Conservation (phyloP, 495 filamentous ascomycete species). For the Hypoxylon intermedium region DNA sequence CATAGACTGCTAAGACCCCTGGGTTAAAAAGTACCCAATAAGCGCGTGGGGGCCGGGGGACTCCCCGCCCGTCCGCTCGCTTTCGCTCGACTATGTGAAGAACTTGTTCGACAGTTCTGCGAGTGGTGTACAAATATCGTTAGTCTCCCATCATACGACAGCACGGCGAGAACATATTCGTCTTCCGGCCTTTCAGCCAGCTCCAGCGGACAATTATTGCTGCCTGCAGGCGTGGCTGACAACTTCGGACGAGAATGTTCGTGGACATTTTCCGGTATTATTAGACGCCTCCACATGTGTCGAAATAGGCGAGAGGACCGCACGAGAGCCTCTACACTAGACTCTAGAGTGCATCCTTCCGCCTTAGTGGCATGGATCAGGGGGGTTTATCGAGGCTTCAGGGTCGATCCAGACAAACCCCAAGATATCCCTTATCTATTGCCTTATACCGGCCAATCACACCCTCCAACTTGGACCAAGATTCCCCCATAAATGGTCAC, state of each 20-base stretch:
- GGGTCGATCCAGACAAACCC: constrained; percentile 25
- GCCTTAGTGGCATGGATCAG: constrained; percentile 30
- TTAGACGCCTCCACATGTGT: constrained; percentile 21
- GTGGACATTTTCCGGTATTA: constrained; percentile 15
- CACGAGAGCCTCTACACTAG: constrained; percentile 28
- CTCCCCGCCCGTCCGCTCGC: constrained; percentile 7
- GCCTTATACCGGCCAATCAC: constrained; percentile 29
- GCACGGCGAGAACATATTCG: background rate
- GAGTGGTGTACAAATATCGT: no score
- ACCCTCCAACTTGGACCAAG: constrained; percentile 14
- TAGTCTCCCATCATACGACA: no score
- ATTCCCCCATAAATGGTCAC: constrained; percentile 33
- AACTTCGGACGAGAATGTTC: constrained; percentile 9
- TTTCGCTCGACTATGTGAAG: background rate
- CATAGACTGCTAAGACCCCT: constrained; percentile 2
- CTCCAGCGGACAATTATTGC: constrained; percentile 15
- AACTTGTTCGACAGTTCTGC: no score
- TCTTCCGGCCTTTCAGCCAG: background rate
- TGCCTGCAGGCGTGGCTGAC: constrained; percentile 1
- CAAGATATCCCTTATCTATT: constrained; percentile 39
- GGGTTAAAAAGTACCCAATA: constrained; percentile 6
- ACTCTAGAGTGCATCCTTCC: constrained; percentile 29
- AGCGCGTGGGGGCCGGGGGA: constrained; percentile 26
- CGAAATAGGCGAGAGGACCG: constrained; percentile 19
- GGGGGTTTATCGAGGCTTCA: constrained; percentile 18